Percentiles rank a stretch among this genome's conserved stretches.
Evolutionary conservation across 2,329 filamentous ascomycete genomes (phyloP).

Genomic region (Rhytidhysteron rufulum): DNA sequence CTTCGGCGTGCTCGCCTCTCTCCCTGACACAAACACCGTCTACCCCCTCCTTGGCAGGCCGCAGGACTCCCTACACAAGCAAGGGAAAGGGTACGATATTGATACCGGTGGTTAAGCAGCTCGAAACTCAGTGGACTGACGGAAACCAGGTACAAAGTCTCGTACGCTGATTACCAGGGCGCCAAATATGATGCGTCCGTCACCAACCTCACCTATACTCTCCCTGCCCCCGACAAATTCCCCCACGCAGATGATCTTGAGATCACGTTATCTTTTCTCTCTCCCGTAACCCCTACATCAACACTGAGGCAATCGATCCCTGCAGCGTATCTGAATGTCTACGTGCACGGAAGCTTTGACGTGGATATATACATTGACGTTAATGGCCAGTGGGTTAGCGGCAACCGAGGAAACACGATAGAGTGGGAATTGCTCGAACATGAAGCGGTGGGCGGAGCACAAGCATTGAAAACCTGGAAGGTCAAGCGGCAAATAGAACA

Average conservation of each 20-base stretch:
- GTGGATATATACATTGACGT: constrained; percentile 47
- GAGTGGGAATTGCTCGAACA: constrained; percentile 61
- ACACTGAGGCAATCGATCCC: constrained; percentile 77
- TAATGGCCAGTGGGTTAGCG: constrained; percentile 72
- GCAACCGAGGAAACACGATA: constrained; percentile 65
- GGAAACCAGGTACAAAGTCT: constrained; percentile 50
- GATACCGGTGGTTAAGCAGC: not conserved
- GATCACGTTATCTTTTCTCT: constrained; percentile 64
- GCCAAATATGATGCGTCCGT: constrained; percentile 66
- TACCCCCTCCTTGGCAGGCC: constrained; percentile 64
- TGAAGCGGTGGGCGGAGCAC: constrained; percentile 33
- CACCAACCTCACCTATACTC: constrained; percentile 64
- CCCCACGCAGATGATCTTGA: constrained; percentile 42
- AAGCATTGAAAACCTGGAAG: constrained; percentile 62
- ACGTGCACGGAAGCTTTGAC: constrained; percentile 62
- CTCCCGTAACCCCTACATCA: constrained; percentile 76
- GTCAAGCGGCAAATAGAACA: constrained; percentile 59
- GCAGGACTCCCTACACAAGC: constrained; percentile 56
- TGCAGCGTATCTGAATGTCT: constrained; percentile 72
- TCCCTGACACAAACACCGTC: constrained; percentile 56
- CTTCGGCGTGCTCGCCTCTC: constrained; percentile 59
- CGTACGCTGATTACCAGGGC: constrained; percentile 57
- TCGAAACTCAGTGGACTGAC: not conserved
- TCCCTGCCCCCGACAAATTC: constrained; percentile 44
- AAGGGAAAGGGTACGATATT: constrained; percentile 35